Evolutionary conservation across 2,329 filamentous ascomycete genomes (phyloP).

Genomic region (Colletotrichum scovillei): DNA sequence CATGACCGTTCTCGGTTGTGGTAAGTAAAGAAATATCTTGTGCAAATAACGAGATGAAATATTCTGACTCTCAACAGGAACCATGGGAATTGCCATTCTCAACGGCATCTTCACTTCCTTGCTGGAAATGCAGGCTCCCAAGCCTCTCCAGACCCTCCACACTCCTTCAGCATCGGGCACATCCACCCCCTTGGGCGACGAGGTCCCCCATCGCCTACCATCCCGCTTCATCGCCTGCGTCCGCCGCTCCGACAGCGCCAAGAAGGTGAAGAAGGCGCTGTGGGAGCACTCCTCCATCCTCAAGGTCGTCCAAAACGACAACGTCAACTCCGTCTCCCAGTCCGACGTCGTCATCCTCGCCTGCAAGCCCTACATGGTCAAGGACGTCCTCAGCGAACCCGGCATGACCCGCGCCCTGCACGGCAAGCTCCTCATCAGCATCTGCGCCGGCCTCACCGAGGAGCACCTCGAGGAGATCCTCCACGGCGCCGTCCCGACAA

Average conservation of each 20-base stretch:
- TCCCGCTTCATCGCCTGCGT: slow-evolving; percentile 86
- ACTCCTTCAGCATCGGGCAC: slow-evolving; percentile 46
- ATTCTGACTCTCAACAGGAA: slow-evolving; percentile 62
- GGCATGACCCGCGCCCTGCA: slow-evolving; percentile 79
- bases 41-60: neutral
- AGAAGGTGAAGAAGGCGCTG: slow-evolving; percentile 75
- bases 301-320: slow-evolving; percentile 77
- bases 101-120: slow-evolving; percentile 82
- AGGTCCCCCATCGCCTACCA: slow-evolving; percentile 68
- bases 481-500: slow-evolving; percentile 64
- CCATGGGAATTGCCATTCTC: slow-evolving; percentile 87
- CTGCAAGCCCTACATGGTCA: slow-evolving; percentile 84
- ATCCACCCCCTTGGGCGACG: slow-evolving; percentile 55
- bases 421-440: slow-evolving; percentile 85
- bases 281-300: slow-evolving; percentile 71
- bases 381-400: slow-evolving; percentile 72
- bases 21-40: slow-evolving; percentile 56
- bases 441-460: slow-evolving; percentile 81
- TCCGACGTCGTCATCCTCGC: slow-evolving; percentile 81
- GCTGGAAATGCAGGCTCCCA: slow-evolving; percentile 58
- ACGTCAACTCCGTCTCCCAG: slow-evolving; percentile 73
- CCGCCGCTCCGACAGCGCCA: slow-evolving; percentile 70
- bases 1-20: slow-evolving; percentile 84
- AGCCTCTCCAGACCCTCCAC: slow-evolving; percentile 54
- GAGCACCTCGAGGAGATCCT: slow-evolving; percentile 74